Base-by-base conservation (phyloP, 2,329 filamentous ascomycete genomes). In the Diplodia corticola region DNA sequence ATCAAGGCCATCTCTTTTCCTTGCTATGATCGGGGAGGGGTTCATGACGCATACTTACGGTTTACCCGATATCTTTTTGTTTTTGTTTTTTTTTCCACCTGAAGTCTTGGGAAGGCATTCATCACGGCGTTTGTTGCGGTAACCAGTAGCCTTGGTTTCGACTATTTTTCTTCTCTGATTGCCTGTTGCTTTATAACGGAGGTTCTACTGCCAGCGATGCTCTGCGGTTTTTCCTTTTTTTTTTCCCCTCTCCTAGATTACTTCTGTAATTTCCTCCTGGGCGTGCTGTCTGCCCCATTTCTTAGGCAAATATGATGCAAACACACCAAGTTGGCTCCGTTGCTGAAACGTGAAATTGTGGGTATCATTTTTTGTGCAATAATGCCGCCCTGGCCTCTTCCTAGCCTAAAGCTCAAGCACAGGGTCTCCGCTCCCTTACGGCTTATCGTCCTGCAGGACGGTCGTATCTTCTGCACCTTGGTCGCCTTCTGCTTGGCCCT, bases 401-500 rank as follows among this genome's bases (percentile, higher is more conserved):
- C 24, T 13, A 24, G n/a, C 6, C 33, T 44, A 13, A 26, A 22
- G 3, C 12, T 28, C 5, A 17, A 57, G 20, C 22, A 57, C 7
- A 3, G 12, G 59, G 10, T 40, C 68, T 17, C 70, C 70, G 33
- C 70, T 54, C 48, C 10, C 33, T 35, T 28, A 61, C 12, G 17
- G 57, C 44, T 61, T 44, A 35, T 33, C 53, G 12, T 55, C 59
- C 44, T 51, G 28, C 50, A 53, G 15, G 40, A 65, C 61, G 17
- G 55, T 64, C 35, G 51, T 59, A n/a, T 65, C 61, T 12, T 40
- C 65, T 40, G 68, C 67, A 35, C 54, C 70, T 54, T 72, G 68
- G 13, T 69, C 71, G 46, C 71, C 72, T 26, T 72, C 67, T 50
- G 49, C 66, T 44, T 73, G 61, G 67, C 65, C 69, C 15, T 68